phyloP scores from a whole-genome alignment of 805 yeast genomes.

The Saccharomycopsis malanga region DNA sequence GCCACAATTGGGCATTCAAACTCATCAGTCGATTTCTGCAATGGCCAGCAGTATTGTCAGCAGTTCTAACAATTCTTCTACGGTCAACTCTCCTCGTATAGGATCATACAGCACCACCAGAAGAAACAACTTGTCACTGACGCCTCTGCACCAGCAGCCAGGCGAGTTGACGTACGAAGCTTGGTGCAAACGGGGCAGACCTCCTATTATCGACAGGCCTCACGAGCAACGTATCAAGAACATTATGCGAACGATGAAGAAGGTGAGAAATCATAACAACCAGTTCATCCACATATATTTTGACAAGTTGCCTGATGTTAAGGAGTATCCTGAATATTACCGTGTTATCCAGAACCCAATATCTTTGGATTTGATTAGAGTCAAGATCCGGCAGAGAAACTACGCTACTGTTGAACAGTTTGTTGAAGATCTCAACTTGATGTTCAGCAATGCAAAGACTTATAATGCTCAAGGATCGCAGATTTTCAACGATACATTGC shows the following conservation, averaged over 20 bases:
- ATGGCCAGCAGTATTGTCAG: background rate
- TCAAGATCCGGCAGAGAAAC: slow-evolving; percentile 78
- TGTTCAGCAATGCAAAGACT: slow-evolving; percentile 67
- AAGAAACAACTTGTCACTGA: background rate
- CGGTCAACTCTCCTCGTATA: background rate
- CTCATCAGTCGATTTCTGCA: background rate
- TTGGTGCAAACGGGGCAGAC: slow-evolving; percentile 74
- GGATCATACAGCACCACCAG: background rate
- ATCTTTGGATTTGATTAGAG: slow-evolving; percentile 64
- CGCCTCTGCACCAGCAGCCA: background rate
- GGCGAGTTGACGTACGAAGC: slow-evolving; percentile 19
- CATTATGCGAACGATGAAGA: slow-evolving; percentile 73
- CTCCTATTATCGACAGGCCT: slow-evolving; percentile 86
- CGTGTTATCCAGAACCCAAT: slow-evolving; percentile 50
- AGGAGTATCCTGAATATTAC: slow-evolving; percentile 40
- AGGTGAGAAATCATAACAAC: slow-evolving; percentile 49
- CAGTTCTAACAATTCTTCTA: background rate
- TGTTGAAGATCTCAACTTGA: slow-evolving; percentile 64
- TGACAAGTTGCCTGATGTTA: slow-evolving; percentile 75
- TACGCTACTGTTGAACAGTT: slow-evolving; percentile 71
- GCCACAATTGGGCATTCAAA: background rate
- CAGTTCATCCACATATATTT: slow-evolving; percentile 54
- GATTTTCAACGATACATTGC: slow-evolving; percentile 53
- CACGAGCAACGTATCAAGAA: slow-evolving; percentile 89
- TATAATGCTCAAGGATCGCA: slow-evolving; percentile 54